These are phyloP conservation scores for Pneumocystis murina DNA, from an alignment of 1,139 yeast genomes.

Conservation along the genomic window DNA sequence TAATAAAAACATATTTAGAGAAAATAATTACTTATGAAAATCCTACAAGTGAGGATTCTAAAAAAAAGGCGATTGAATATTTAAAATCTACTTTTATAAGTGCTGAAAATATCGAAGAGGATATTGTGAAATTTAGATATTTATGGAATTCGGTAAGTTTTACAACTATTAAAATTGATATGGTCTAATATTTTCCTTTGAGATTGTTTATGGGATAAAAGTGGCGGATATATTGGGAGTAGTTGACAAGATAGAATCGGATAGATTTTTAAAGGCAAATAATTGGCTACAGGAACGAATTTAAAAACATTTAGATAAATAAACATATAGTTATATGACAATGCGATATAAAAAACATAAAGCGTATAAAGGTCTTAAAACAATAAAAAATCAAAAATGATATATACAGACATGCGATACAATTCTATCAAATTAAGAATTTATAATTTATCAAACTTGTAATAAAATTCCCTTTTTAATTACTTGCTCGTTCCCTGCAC, in stretches of 20 bases:
- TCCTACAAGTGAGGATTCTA: slow-evolving; percentile 6
- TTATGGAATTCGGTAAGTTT: slow-evolving; percentile 24
- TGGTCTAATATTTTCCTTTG: neutral
- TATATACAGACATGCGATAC: neutral
- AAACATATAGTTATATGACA: neutral
- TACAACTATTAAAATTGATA: neutral
- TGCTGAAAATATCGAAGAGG: slow-evolving; percentile 26
- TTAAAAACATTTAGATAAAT: neutral
- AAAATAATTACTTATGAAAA: slow-evolving; percentile 17
- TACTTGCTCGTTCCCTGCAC: slow-evolving; percentile 37
- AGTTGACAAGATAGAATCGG: slow-evolving; percentile 25
- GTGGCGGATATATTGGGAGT: slow-evolving; percentile 27
- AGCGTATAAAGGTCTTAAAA: neutral
- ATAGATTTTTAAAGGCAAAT: slow-evolving; percentile 31
- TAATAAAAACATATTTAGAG: slow-evolving; percentile 27
- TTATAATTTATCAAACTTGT: neutral
- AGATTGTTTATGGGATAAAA: slow-evolving; percentile 19
- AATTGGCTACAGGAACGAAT: slow-evolving; percentile 25
- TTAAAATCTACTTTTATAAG: slow-evolving; percentile 20
- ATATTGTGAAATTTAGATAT: slow-evolving; percentile 31
- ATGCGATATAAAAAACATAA: neutral
- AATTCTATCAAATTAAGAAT: neutral
- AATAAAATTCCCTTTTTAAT: neutral
- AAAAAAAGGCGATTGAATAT: slow-evolving; percentile 7
- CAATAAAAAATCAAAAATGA: neutral